phyloP scores from a whole-genome alignment of 176 grass and related monocot species.

The Avena eriantha region DNA sequence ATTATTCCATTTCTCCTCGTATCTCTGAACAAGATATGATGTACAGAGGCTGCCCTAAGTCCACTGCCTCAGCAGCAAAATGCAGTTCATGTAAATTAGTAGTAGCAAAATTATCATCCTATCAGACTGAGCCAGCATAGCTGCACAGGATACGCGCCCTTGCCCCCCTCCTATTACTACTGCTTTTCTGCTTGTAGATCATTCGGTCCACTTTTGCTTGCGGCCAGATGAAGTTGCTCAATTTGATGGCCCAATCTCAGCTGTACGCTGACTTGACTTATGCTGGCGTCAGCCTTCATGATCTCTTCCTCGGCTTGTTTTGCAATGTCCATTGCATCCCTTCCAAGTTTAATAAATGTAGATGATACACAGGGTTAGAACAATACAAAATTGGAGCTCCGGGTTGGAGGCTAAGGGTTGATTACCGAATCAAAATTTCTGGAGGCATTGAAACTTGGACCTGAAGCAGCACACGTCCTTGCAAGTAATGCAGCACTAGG shows the following conservation, averaged over 20 bases:
- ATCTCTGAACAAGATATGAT: slow-evolving; percentile 25
- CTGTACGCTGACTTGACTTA: slow-evolving; percentile 89
- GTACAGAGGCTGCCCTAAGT: not conserved
- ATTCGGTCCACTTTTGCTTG: slow-evolving; percentile 6
- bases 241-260: slow-evolving; percentile 77
- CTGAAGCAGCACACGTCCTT: slow-evolving; percentile 77
- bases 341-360: slow-evolving; percentile 45
- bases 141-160: not conserved
- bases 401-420: not conserved
- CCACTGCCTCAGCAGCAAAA: slow-evolving; percentile 43
- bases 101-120: slow-evolving; percentile 27
- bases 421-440: slow-evolving; percentile 79
- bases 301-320: slow-evolving; percentile 79
- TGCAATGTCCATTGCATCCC: slow-evolving; percentile 85
- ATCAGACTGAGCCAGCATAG: slow-evolving; percentile 11
- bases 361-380: slow-evolving; percentile 18
- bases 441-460: slow-evolving; percentile 83
- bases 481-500: slow-evolving; percentile 79
- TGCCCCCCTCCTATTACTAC: not conserved
- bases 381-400: not conserved
- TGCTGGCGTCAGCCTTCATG: slow-evolving; percentile 63
- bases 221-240: slow-evolving; percentile 53
- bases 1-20: slow-evolving; percentile 29
- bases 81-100: slow-evolving; percentile 5
- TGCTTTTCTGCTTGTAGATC: slow-evolving; percentile 28